Conservation (phyloP, 345 rosid species). For the Populus tremula region DNA sequence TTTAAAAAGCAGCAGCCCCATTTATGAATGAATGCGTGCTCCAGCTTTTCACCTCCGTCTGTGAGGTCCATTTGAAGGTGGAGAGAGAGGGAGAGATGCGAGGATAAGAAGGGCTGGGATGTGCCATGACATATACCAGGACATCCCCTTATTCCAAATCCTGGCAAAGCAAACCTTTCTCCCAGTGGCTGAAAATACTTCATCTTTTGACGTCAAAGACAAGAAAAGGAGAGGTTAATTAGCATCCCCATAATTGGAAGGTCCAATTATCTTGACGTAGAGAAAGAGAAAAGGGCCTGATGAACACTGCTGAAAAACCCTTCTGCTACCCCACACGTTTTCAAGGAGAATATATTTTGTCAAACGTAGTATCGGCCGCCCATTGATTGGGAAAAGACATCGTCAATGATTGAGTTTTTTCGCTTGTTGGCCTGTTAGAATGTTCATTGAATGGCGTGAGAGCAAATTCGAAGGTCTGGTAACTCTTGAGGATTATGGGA, state of each 20-base stretch:
- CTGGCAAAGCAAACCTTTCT: background rate
- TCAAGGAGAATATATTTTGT: background rate
- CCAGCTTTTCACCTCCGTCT: background rate
- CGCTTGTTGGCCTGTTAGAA: background rate
- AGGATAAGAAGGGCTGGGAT: background rate
- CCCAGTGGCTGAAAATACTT: background rate
- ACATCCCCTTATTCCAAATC: background rate
- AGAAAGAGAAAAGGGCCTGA: background rate
- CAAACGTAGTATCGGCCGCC: background rate
- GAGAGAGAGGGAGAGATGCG: background rate
- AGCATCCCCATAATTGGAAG: background rate
- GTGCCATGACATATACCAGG: background rate
- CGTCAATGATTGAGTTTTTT: background rate
- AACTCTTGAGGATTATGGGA: no score
- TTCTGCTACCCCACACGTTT: background rate
- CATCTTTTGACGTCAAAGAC: background rate
- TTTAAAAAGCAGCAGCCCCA: background rate
- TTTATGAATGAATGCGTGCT: background rate
- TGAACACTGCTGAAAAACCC: background rate
- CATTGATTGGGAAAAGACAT: background rate
- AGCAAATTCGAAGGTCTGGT: background rate
- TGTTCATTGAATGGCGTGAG: background rate
- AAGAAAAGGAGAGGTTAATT: background rate
- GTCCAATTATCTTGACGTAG: background rate
- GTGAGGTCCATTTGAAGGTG: background rate